Evolutionary conservation across 108 stramenopile genomes (phyloP).

Genomic region (Skeletonema costatum): DNA sequence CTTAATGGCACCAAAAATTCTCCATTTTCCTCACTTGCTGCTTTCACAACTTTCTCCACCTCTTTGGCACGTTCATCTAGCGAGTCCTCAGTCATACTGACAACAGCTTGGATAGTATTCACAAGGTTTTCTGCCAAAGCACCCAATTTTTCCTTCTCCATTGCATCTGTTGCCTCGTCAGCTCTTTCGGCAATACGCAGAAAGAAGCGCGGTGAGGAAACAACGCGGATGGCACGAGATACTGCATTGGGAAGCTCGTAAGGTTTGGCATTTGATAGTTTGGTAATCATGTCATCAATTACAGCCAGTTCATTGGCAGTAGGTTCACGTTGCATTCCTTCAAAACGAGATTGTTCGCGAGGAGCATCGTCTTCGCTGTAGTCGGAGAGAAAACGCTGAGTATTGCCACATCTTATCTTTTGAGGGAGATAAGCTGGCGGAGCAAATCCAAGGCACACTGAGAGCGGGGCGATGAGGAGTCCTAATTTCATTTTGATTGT

Average conservation of each 20-base stretch:
- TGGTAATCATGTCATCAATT: slow-evolving; percentile 91
- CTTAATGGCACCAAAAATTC: slow-evolving; percentile 87
- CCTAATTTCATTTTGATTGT: background rate
- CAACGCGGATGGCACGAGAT: slow-evolving; percentile 77
- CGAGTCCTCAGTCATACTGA: slow-evolving; percentile 71
- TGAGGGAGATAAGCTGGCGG: slow-evolving; percentile 1
- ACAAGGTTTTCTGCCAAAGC: slow-evolving; percentile 80
- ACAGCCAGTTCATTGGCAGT: slow-evolving; percentile 63
- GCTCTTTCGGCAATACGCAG: slow-evolving; percentile 78
- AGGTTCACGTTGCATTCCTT: slow-evolving; percentile 81
- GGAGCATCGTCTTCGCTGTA: slow-evolving; percentile 17
- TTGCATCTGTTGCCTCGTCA: slow-evolving; percentile 50
- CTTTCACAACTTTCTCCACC: slow-evolving; percentile 79
- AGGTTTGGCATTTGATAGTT: slow-evolving; percentile 76
- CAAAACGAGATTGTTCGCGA: slow-evolving; percentile 55
- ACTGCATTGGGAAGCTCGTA: slow-evolving; percentile 89
- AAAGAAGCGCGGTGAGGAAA: slow-evolving; percentile 86
- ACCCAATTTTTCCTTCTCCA: slow-evolving; percentile 64
- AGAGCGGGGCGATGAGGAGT: slow-evolving; percentile 24
- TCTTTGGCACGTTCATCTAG: slow-evolving; percentile 82
- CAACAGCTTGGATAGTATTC: slow-evolving; percentile 75
- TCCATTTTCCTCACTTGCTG: slow-evolving; percentile 85
- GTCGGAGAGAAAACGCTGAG: slow-evolving; percentile 18
- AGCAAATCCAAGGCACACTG: slow-evolving; percentile 35
- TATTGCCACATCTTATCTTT: background rate